A percentile compares a stretch with the other conserved stretches of the same genome.
Conservation (phyloP, 1,139 yeast species). For the Geotrichum citri-aurantii region DNA sequence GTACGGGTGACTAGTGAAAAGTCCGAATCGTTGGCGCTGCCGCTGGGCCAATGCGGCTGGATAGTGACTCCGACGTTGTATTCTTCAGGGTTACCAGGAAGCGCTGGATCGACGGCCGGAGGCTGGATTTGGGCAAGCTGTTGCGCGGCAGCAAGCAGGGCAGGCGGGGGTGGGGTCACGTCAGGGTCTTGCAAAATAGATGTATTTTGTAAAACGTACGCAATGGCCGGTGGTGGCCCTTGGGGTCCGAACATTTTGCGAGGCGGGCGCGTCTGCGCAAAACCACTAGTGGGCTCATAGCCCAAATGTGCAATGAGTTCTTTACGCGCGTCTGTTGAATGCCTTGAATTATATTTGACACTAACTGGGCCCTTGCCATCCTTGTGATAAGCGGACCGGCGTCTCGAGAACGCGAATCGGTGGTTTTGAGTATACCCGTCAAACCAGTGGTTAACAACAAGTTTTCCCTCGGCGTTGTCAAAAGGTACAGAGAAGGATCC, state of each 20-base stretch:
- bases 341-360: slow-evolving; percentile 19
- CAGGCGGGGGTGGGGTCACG: slow-evolving; percentile 4
- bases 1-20: slow-evolving; percentile 17
- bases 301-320: slow-evolving; percentile 13
- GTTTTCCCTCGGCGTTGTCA: slow-evolving; percentile 1
- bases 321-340: slow-evolving; percentile 18
- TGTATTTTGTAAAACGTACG: not conserved
- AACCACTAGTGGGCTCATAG: slow-evolving; percentile 7
- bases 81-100: slow-evolving; percentile 3
- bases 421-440: slow-evolving; percentile 22
- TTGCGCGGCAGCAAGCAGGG: not conserved
- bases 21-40: not conserved
- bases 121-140: slow-evolving; percentile 1
- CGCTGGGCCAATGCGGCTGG: slow-evolving; percentile 19
- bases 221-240: slow-evolving; percentile 1
- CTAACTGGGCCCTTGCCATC: not conserved
- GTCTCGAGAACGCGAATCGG: slow-evolving; percentile 15
- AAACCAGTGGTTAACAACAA: slow-evolving; percentile 20
- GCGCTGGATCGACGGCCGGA: not conserved
- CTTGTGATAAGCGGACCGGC: not conserved
- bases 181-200: slow-evolving; percentile 1
- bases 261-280: slow-evolving; percentile 16
- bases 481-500: slow-evolving; percentile 10
- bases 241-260: slow-evolving; percentile 10
- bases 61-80: slow-evolving; percentile 21